Evolutionary conservation across 306 rosid genomes (phyloP).

Genomic region (Cucumis melo): DNA sequence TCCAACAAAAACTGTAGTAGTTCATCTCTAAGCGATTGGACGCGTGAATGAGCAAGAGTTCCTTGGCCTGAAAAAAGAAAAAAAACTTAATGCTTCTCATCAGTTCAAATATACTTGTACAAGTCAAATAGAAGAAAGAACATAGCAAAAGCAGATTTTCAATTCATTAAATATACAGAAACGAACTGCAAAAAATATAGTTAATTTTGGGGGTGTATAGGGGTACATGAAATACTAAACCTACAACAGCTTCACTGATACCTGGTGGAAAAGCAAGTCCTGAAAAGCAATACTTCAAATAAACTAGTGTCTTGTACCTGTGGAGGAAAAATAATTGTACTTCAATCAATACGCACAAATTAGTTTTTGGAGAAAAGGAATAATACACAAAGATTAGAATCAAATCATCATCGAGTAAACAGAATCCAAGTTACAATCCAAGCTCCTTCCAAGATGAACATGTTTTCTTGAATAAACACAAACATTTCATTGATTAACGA

Average conservation of each 20-base stretch:
- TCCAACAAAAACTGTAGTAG: conserved; percentile 67
- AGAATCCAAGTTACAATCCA: background rate
- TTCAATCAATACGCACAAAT: background rate
- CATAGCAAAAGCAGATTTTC: background rate
- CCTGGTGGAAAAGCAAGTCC: conserved; percentile 99
- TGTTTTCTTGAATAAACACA: background rate
- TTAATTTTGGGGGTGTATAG: background rate
- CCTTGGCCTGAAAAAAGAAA: conserved; percentile 65
- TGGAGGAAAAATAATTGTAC: conserved; percentile 12
- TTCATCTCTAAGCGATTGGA: conserved; percentile 77
- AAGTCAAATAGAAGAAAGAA: background rate
- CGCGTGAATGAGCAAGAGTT: conserved; percentile 44
- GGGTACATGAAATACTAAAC: background rate
- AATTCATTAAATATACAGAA: background rate
- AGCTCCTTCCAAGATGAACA: background rate
- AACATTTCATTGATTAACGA: too few species aligned
- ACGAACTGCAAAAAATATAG: background rate
- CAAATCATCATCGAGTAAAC: background rate
- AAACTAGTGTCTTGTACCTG: conserved; percentile 90
- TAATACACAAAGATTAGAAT: background rate
- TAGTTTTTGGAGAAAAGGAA: background rate
- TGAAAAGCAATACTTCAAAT: conserved; percentile 88
- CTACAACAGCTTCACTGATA: conserved; percentile 12
- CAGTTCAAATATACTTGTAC: background rate
- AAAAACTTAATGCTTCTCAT: background rate